Evolutionary conservation across 768 basidiomycete genomes (phyloP), one percentile per base, ranked within the genome.

Genomic region (Serendipita sp.): DNA sequence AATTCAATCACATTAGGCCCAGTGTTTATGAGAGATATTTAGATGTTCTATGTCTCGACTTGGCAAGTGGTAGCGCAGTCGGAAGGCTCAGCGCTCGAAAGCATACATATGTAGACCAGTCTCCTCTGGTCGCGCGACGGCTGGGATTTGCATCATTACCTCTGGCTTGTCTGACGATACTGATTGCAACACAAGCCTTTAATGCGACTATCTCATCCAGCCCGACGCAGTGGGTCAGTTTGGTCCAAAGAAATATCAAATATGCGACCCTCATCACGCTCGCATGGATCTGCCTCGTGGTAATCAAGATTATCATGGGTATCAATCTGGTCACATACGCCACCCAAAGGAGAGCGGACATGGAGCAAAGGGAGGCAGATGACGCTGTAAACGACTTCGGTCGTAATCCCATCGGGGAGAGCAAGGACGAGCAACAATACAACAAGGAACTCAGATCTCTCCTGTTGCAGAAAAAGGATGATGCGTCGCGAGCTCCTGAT

Each of bases 71-170:
- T 60, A 87, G 85, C 67, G 82, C 84, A 45, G 79, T 86, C 18
- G 84, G 86, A 3, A 78, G 88, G 48, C 78, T 80, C 30, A 80
- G 83, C 32, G 80, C 82, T 8, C 80, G 86, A 47, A 93, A 92
- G 86, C 90, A 93, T 72, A 80, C 87, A 2, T 92, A 94, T 66
- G 90, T 96, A 18, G 96, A 99, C 71, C 94, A 96, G 71, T 94
- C 94, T 1, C 94, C 94, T 3, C 80, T 94, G 3, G 92, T 98
- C 37, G 90, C 94, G 1, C 86, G 95, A 2, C 83, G 96, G 3
- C 79, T 99, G 7, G 96, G 96, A 15, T 96, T 98, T 73, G 88
- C 96, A 1, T 84, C 93, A 0, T 78, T 98, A 24, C 96, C 96
- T 0, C 80, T 98, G 2, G 92, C 92, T 0, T 90, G 90, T 28